Conservation (phyloP, 495 filamentous ascomycete species). For the Neurospora pannonica region DNA sequence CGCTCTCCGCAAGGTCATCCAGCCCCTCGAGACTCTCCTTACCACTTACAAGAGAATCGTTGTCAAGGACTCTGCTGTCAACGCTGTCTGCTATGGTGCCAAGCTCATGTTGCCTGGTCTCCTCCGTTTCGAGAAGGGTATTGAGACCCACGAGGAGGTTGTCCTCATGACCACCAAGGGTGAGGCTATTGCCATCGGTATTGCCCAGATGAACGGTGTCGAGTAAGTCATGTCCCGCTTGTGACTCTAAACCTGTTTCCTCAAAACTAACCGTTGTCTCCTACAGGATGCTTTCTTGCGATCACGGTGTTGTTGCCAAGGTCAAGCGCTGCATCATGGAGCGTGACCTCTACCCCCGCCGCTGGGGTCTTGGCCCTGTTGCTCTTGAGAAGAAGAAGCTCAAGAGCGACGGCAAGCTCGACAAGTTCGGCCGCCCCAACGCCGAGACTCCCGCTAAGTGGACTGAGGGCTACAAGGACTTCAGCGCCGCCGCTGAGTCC, state of each 20-base stretch:
- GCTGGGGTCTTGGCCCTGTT: conserved; percentile 90
- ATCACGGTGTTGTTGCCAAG: conserved; percentile 94
- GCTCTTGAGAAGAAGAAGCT: conserved; percentile 97
- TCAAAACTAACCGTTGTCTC: background rate
- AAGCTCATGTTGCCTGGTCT: conserved; percentile 97
- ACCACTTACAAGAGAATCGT: conserved; percentile 90
- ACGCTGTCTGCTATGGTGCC: conserved; percentile 94
- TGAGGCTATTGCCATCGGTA: conserved; percentile 91
- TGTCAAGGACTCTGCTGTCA: conserved; percentile 93
- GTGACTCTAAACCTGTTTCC: background rate
- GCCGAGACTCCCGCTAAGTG: conserved; percentile 86
- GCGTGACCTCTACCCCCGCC: conserved; percentile 85
- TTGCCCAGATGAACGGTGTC: conserved; percentile 66
- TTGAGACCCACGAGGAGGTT: conserved; percentile 49
- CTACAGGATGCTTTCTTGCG: conserved; percentile 62
- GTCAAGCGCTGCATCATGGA: conserved; percentile 98
- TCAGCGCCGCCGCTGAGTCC: conserved; percentile 38
- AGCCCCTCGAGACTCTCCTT: conserved; percentile 82
- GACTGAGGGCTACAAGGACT: conserved; percentile 85
- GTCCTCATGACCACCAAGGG: conserved; percentile 98
- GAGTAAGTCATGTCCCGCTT: conserved; percentile 10
- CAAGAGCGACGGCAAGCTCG: conserved; percentile 93
- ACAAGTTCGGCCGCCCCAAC: conserved; percentile 91
- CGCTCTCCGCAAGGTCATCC: conserved; percentile 78
- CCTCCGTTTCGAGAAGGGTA: conserved; percentile 77